Base-by-base conservation (phyloP, 305 asterid genomes). In the Galium porrigens region DNA sequence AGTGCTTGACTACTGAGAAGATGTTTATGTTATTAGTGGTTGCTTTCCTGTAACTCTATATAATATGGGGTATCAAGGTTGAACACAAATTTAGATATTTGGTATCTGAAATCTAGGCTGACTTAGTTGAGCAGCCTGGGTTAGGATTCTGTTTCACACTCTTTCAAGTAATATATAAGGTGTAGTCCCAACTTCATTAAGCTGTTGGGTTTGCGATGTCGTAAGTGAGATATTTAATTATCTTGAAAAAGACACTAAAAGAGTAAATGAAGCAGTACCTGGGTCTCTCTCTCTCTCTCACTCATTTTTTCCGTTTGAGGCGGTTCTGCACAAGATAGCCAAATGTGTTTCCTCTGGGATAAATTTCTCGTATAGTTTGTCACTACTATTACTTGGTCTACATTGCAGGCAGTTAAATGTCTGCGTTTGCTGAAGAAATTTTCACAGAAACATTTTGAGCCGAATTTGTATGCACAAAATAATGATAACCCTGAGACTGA, bases 371-470 rank as follows among this genome's bases (percentile, higher is more conserved):
- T 0, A 34, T 58, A 32, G 57, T 27, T 34, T 65, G 22, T 58
- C 65, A 18, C 49, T 58, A 44, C 14, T 56, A 10, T 63, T 63
- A 27, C 56, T 68, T 66, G 72, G 42, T 67, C 52, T 25, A 46
- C 44, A 18, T 44, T 32, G 56, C 79, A 91, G 98, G 86, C 79
- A 77, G 94, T 83, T 70, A 72, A 76, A 69, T 92, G 99, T 77
- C 72, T 92, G 66, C 95, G 92, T 63, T 82, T 92, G 53, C 76
- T 87, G 70, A 83, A 74, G 77, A 82, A 79, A 73, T 87, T 92
- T 76, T 85, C 98, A 58, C 89, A 86, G 36, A 84, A 83, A 64
- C 74, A 71, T 75, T 86, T 88, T 77, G 87, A 84, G 75, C 80
- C 79, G 55, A 90, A 86, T 70, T 61, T 65, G 80, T 78, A n/a